phyloP scores from a whole-genome alignment of 2,329 filamentous ascomycete species.

The Epichloe uncinata region DNA sequence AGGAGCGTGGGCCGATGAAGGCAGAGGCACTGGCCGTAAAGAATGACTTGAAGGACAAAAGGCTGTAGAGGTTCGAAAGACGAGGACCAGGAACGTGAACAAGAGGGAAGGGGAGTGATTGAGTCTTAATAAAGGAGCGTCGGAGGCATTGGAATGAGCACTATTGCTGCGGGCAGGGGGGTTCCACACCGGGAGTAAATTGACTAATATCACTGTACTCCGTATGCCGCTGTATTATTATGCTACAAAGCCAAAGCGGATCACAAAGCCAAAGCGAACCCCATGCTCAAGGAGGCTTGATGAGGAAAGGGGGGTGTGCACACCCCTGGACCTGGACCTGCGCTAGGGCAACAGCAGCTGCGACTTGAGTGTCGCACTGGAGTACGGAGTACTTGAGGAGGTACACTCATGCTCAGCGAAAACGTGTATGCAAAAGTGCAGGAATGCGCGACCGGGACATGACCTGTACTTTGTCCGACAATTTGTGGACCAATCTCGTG shows the following conservation, averaged over 20 bases:
- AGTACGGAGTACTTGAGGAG: neutral
- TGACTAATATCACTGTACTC: neutral
- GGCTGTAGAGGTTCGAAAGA: conserved; percentile 4
- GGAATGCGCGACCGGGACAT: neutral
- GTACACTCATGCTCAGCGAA: neutral
- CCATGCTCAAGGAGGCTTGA: neutral
- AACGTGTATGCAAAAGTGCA: neutral
- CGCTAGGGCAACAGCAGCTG: neutral
- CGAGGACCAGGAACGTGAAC: conserved; percentile 4
- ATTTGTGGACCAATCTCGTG: neutral
- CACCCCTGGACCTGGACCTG: neutral
- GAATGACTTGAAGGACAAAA: conserved; percentile 12
- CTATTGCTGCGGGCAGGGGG: neutral
- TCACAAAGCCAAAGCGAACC: too few relatives aligned
- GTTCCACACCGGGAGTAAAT: neutral
- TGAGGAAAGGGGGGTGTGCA: neutral
- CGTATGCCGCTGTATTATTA: too few relatives aligned
- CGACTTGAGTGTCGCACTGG: too few relatives aligned
- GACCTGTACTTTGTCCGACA: neutral
- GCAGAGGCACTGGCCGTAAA: conserved; percentile 6
- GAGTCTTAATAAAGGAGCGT: conserved; percentile 9
- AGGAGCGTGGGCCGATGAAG: conserved; percentile 8
- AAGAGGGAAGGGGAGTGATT: conserved; percentile 10
- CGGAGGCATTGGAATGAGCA: conserved; percentile 4
- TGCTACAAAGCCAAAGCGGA: neutral